Percentiles rank a stretch among this genome's conserved stretches.
These are phyloP conservation scores for Dictyostelium firmibasis DNA, from an alignment of 78 protist species.

Conservation along the genomic window DNA sequence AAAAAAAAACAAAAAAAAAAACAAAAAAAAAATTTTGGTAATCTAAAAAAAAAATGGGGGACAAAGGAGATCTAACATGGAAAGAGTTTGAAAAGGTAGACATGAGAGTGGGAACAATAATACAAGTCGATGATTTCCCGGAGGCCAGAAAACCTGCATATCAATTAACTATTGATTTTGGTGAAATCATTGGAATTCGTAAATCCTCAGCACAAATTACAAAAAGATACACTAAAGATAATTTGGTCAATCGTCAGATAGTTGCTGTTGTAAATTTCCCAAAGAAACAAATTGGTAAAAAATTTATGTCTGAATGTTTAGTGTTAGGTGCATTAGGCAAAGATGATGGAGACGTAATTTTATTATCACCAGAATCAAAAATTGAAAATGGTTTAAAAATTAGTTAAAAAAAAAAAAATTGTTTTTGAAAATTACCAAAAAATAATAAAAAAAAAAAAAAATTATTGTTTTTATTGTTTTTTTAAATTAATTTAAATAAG, in stretches of 20 bases:
- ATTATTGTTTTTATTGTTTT: neutral
- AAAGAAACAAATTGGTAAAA: neutral
- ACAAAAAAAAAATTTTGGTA: neutral
- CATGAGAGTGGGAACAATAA: neutral
- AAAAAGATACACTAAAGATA: neutral
- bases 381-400: neutral
- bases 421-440: neutral
- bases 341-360: neutral
- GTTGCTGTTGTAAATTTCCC: neutral
- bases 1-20: neutral
- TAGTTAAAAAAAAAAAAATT: neutral
- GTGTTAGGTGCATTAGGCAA: neutral
- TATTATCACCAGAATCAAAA: neutral
- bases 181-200: neutral
- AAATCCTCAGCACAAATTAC: neutral
- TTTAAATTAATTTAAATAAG: slow-evolving; percentile 11
- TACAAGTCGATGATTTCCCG: neutral
- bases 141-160: neutral
- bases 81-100: neutral
- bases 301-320: neutral
- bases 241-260: neutral
- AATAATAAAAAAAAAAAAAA: neutral
- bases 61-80: neutral
- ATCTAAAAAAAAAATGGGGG: neutral
- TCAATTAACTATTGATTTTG: neutral